These are phyloP conservation scores for Ogataea thermomethanolica DNA, from an alignment of 805 yeast species.

Conservation along the genomic window DNA sequence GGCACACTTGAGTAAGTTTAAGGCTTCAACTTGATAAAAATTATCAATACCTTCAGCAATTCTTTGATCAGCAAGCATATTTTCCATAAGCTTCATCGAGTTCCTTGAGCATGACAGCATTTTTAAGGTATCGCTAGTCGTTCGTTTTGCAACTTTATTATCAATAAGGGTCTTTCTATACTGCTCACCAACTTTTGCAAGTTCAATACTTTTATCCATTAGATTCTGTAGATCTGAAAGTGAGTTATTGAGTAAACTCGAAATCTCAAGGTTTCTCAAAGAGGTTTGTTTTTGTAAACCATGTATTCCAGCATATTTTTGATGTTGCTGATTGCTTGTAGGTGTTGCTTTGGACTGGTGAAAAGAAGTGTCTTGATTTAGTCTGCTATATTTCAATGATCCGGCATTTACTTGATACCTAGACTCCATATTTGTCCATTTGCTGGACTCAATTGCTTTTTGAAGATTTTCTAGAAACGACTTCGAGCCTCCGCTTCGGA, in stretches of 20 bases:
- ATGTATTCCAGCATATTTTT: conserved; percentile 56
- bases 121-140: conserved; percentile 25
- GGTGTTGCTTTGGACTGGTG: no score
- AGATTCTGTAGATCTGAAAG: conserved; percentile 72
- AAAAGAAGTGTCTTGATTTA: no score
- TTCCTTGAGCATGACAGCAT: conserved; percentile 29
- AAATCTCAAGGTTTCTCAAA: conserved; percentile 52
- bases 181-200: conserved; percentile 54
- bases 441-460: conserved; percentile 43
- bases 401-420: conserved; percentile 34
- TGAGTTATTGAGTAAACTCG: conserved; percentile 60
- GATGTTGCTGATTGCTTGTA: background rate
- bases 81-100: conserved; percentile 27
- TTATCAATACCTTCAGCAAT: conserved; percentile 15
- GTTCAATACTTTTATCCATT: conserved; percentile 74
- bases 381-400: conserved; percentile 21
- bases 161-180: conserved; percentile 31
- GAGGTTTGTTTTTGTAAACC: conserved; percentile 61
- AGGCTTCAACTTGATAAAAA: background rate
- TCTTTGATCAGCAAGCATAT: conserved; percentile 28
- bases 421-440: conserved; percentile 40
- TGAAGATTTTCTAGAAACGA: conserved; percentile 47
- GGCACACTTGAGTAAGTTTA: background rate
- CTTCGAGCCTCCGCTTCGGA: conserved; percentile 66
- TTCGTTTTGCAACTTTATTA: conserved; percentile 11